Evolutionary conservation across 73 alveolate species (phyloP).

Genomic region (Tetrahymena elliotti): DNA sequence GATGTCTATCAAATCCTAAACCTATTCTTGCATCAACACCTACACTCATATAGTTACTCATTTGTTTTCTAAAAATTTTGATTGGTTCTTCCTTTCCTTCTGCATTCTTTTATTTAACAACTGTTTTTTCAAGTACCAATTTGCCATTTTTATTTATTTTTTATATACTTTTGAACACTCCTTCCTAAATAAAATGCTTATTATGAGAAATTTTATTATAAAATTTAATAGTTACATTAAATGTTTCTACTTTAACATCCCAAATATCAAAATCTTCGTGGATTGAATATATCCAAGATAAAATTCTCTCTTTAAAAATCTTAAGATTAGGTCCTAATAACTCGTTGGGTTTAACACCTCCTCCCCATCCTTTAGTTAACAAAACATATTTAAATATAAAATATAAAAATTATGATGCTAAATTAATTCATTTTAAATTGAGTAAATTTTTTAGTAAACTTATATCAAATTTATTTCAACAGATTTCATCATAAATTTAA

Average conservation of each 20-base stretch:
- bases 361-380: conserved; percentile 45
- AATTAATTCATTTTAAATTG: neutral
- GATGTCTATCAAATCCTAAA: conserved; percentile 72
- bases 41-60: conserved; percentile 81
- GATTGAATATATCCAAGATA: conserved; percentile 40
- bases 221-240: neutral
- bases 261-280: conserved; percentile 72
- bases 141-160: neutral
- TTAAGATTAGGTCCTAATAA: conserved; percentile 16
- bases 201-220: neutral
- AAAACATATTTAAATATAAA: no score
- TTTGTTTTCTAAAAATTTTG: conserved; percentile 41
- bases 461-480: neutral
- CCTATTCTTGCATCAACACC: conserved; percentile 96
- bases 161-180: neutral
- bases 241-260: conserved; percentile 64
- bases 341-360: conserved; percentile 30
- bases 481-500: neutral
- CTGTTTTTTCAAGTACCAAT: neutral
- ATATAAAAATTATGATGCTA: neutral
- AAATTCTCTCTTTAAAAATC: conserved; percentile 5
- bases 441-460: neutral
- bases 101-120: neutral
- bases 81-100: neutral
- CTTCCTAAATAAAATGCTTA: neutral